These are phyloP conservation scores for Fusarium neocosmosporiellum DNA, from an alignment of 2,329 filamentous ascomycete genomes.

Conservation along the genomic window DNA sequence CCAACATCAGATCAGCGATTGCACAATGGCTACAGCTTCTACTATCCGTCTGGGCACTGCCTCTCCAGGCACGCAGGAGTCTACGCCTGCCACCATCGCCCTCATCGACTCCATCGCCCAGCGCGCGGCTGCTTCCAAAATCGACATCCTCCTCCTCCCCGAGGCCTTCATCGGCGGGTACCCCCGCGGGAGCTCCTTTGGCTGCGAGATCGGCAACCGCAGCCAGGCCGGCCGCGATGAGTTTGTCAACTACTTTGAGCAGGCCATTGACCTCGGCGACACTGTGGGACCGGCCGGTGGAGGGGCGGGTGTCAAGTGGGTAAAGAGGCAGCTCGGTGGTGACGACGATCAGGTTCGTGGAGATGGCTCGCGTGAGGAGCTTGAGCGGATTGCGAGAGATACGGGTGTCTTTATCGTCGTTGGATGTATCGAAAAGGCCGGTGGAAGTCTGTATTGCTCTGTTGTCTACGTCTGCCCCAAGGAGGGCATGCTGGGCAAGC, in stretches of 20 bases:
- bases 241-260: slow-evolving; percentile 82
- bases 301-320: slow-evolving; percentile 80
- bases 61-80: slow-evolving; percentile 63
- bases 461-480: slow-evolving; percentile 84
- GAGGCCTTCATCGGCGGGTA: slow-evolving; percentile 95
- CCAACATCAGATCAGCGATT: background rate
- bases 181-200: slow-evolving; percentile 83
- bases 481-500: slow-evolving; percentile 81
- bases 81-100: slow-evolving; percentile 69
- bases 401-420: slow-evolving; percentile 86
- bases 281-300: slow-evolving; percentile 66
- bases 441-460: slow-evolving; percentile 85
- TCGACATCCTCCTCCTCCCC: slow-evolving; percentile 85
- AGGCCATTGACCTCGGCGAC: slow-evolving; percentile 86
- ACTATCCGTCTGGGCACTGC: slow-evolving; percentile 66
- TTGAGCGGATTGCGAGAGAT: slow-evolving; percentile 80
- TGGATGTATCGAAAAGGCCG: slow-evolving; percentile 82
- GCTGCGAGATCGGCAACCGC: slow-evolving; percentile 77
- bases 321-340: slow-evolving; percentile 65
- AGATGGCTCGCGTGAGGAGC: slow-evolving; percentile 77
- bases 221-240: slow-evolving; percentile 79
- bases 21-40: slow-evolving; percentile 31
- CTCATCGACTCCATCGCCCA: slow-evolving; percentile 73
- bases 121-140: slow-evolving; percentile 65
- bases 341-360: slow-evolving; percentile 52